Evolutionary conservation across 2,329 filamentous ascomycete species (phyloP), one percentile per base, ranked within the genome.

Genomic region (Botrytis tulipae): DNA sequence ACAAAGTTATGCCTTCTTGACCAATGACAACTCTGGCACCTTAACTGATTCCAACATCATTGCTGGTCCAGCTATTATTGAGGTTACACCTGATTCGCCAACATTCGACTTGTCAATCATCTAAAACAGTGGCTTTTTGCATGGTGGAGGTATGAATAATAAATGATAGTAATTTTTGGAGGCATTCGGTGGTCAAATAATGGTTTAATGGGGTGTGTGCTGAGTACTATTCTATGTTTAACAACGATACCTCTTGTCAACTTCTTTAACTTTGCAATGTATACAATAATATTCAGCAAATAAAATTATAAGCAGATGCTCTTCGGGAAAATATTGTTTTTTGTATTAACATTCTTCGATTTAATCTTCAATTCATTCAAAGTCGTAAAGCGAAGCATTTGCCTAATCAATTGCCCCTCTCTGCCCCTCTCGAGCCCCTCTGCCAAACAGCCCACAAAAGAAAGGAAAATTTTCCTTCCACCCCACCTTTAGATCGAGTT

Each of bases 1-100:
- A 16, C 83, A 84, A 76, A 82, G 77, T 69, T 84, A 84, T 73
- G 80, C 82, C 37, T 82, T 84, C 68, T 77, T 84, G 63, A 84
- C 83, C 14, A 80, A 76, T 20, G 80, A 82, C 74, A 81, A 82
- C 62, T 80, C 79, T 37, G 79, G 78, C 20, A 78, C 76, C 32
- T 76, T 83, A 60, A 81, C 77, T 3, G 83, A 84, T 75, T 79
- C 82, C 48, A 82, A 77, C 42, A 80, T 84, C 73, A 76, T 82
- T 70, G 82, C 82, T 75, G 83, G 83, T 8, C 82, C 82, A 29
- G 80, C 79, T 20, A 79, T 82, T 48, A 70, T 83, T 42, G 81
- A 83, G 76, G 76, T 81, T 46, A 80, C 79, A 20, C 79, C 80
- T 35, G 44, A 46, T 25, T 72, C 76, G 3, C 80, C 80, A 60